These are phyloP conservation scores for Ogataea pilisensis DNA, from an alignment of 805 yeast genomes.

Conservation along the genomic window DNA sequence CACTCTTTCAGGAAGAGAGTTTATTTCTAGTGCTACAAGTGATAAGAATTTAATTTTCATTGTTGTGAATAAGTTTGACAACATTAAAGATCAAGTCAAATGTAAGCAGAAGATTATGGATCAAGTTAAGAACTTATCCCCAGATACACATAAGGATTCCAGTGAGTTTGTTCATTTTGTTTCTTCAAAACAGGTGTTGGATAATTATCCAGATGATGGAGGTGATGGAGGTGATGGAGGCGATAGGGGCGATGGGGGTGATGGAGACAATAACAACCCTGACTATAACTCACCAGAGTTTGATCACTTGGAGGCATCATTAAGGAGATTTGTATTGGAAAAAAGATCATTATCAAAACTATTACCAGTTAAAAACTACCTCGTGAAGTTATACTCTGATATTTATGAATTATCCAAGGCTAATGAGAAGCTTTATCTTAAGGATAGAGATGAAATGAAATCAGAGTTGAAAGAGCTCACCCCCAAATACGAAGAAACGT, in stretches of 20 bases:
- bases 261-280: constrained; percentile 27
- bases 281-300: constrained; percentile 56
- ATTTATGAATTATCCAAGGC: constrained; percentile 52
- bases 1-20: constrained; percentile 91
- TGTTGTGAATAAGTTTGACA: constrained; percentile 90
- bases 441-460: constrained; percentile 45
- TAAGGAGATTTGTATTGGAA: constrained; percentile 81
- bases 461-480: constrained; percentile 50
- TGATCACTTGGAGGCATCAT: constrained; percentile 77
- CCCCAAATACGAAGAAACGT: constrained; percentile 58
- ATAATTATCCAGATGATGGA: constrained; percentile 33
- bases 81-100: constrained; percentile 72
- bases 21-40: constrained; percentile 81
- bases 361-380: constrained; percentile 88
- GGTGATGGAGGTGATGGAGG: constrained; percentile 33
- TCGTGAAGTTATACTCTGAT: constrained; percentile 66
- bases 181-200: constrained; percentile 52
- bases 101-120: constrained; percentile 75
- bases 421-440: constrained; percentile 53
- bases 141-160: constrained; percentile 86
- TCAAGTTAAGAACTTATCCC: constrained; percentile 81
- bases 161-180: constrained; percentile 93
- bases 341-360: constrained; percentile 86
- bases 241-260: constrained; percentile 32
- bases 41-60: constrained; percentile 91